These are phyloP conservation scores for Rheum nobile DNA, from an alignment of 148 eudicot species.

Conservation along the genomic window DNA sequence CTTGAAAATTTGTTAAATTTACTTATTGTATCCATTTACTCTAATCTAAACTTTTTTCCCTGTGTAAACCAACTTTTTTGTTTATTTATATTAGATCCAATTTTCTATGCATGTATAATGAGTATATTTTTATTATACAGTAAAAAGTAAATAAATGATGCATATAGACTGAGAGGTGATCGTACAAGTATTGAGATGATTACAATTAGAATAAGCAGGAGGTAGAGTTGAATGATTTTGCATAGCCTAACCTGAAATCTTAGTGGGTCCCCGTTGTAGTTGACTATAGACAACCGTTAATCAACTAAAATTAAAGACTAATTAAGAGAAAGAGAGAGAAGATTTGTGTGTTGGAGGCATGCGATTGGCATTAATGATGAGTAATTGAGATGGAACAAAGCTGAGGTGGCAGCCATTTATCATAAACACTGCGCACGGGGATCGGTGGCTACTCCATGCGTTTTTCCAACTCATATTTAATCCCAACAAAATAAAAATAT, in stretches of 20 bases:
- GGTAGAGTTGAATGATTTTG: neutral
- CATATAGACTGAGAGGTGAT: no score
- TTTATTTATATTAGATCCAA: no score
- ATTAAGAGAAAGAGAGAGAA: neutral
- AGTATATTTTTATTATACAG: no score
- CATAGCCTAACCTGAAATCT: neutral
- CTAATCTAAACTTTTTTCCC: no score
- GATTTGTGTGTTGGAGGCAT: slow-evolving; percentile 41
- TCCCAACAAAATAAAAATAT: no score
- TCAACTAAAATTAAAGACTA: slow-evolving; percentile 13
- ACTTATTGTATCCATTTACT: no score
- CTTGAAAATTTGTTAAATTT: no score
- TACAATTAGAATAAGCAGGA: neutral
- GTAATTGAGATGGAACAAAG: neutral
- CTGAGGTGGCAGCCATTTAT: slow-evolving; percentile 15
- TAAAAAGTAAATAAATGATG: no score
- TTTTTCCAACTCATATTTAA: no score
- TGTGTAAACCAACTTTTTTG: no score
- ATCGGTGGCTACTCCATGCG: neutral
- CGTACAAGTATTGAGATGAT: neutral
- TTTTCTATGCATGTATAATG: no score
- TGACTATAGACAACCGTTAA: slow-evolving; percentile 17
- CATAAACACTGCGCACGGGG: slow-evolving; percentile 54
- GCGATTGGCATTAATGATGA: slow-evolving; percentile 39
- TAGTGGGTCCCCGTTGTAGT: neutral